Evolutionary conservation across 768 basidiomycete species (phyloP).

Genomic region (Kwoniella botswanensis): DNA sequence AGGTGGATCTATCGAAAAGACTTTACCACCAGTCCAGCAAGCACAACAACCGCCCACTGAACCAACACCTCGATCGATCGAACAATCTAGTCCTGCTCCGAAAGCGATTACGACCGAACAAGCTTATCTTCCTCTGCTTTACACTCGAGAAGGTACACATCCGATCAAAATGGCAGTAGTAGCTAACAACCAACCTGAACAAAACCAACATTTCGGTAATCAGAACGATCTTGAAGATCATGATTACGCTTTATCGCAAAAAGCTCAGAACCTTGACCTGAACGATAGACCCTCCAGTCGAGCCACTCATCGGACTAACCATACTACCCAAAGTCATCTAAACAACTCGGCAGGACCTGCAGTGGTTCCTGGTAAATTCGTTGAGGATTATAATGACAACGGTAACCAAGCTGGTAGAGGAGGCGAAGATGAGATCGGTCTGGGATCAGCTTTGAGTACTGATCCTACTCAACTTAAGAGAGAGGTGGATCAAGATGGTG

Average conservation of each 20-base stretch:
- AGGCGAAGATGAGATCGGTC: not conserved
- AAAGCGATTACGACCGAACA: conserved; percentile 10
- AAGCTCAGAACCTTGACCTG: conserved; percentile 21
- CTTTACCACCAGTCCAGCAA: not conserved
- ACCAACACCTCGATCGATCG: not conserved
- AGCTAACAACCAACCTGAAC: conserved; percentile 8
- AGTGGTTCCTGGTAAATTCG: conserved; percentile 7
- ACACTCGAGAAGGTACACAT: conserved; percentile 25
- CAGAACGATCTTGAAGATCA: conserved; percentile 8
- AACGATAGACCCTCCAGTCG: conserved; percentile 18
- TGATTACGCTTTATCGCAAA: conserved; percentile 15
- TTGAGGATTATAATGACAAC: conserved; percentile 13
- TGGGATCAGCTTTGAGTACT: conserved; percentile 10
- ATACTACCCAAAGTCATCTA: conserved; percentile 10
- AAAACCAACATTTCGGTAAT: conserved; percentile 3
- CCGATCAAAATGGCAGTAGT: conserved; percentile 23
- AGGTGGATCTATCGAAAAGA: conserved; percentile 11
- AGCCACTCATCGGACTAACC: conserved; percentile 21
- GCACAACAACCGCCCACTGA: not conserved
- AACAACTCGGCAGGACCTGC: conserved; percentile 13
- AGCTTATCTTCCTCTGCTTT: conserved; percentile 25
- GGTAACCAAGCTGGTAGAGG: conserved; percentile 6
- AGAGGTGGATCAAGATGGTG: conserved; percentile 10
- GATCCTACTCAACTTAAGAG: conserved; percentile 16
- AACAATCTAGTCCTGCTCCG: conserved; percentile 6